Conservation (phyloP, 2,329 filamentous ascomycete species). For the Fusarium tjaetaba region DNA sequence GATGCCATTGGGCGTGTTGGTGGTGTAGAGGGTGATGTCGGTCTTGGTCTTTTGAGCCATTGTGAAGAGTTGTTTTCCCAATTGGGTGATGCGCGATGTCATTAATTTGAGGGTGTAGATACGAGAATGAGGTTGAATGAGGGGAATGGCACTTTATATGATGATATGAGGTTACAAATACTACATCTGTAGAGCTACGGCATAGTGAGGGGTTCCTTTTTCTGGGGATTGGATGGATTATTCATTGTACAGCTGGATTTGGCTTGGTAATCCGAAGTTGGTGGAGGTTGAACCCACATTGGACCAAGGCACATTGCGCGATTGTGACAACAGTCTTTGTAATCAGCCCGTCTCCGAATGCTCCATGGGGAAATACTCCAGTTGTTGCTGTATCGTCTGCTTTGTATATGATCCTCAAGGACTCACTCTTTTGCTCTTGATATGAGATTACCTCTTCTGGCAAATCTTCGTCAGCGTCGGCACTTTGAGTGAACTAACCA, state of each 20-base stretch:
- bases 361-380: not conserved
- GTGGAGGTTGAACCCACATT: constrained; percentile 10
- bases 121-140: not conserved
- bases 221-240: constrained; percentile 21
- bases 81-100: constrained; percentile 41
- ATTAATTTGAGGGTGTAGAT: constrained; percentile 15
- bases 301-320: constrained; percentile 16
- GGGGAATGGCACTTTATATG: constrained; percentile 14
- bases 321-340: constrained; percentile 16
- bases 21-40: constrained; percentile 83
- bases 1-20: constrained; percentile 87
- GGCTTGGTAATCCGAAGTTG: constrained; percentile 22
- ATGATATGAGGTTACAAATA: not conserved
- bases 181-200: not conserved
- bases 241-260: constrained; percentile 8
- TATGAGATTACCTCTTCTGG: not conserved
- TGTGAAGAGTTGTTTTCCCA: constrained; percentile 42
- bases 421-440: not conserved
- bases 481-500: not conserved
- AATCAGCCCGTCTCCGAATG: constrained; percentile 20
- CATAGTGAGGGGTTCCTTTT: constrained; percentile 8
- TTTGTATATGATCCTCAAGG: not conserved
- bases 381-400: not conserved
- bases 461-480: not conserved
- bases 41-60: constrained; percentile 53